Percentiles rank a stretch among this genome's conserved stretches.
These are phyloP conservation scores for Capronia coronata DNA, from an alignment of 2,329 filamentous ascomycete species.

Conservation along the genomic window DNA sequence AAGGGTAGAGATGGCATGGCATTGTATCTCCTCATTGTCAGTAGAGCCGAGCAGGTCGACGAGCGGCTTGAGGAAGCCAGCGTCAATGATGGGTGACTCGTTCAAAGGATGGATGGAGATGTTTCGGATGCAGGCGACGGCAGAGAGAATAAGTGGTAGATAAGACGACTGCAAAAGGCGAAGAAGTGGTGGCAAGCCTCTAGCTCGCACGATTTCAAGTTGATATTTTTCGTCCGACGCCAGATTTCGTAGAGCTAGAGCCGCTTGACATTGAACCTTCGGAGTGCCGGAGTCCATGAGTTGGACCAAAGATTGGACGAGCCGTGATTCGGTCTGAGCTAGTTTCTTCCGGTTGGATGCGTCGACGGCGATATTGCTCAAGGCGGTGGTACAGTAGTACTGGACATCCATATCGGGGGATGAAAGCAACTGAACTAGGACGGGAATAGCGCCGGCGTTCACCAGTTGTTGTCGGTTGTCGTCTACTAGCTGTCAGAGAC, in stretches of 20 bases:
- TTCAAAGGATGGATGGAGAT: conserved; percentile 98
- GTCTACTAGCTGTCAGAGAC: conserved; percentile 49
- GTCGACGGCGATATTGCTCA: conserved; percentile 98
- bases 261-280: conserved; percentile 97
- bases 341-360: conserved; percentile 83
- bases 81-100: conserved; percentile 97
- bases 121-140: conserved; percentile 96
- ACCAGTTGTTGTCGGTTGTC: conserved; percentile 97
- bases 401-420: conserved; percentile 95
- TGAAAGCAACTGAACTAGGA: conserved; percentile 87
- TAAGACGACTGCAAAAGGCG: conserved; percentile 92
- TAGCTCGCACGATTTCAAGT: conserved; percentile 87
- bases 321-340: conserved; percentile 78
- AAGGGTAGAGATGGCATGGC: conserved; percentile 93
- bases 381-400: conserved; percentile 97
- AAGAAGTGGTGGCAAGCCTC: conserved; percentile 76
- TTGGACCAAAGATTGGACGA: conserved; percentile 89
- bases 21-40: conserved; percentile 98
- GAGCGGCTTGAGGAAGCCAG: conserved; percentile 86
- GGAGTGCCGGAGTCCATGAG: conserved; percentile 96
- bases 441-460: conserved; percentile 93
- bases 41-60: conserved; percentile 91
- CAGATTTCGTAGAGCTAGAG: conserved; percentile 84
- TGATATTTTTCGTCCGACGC: conserved; percentile 99
- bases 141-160: conserved; percentile 88